Base-by-base conservation (phyloP, 371 early-diverging fungal genomes). In the Apophysomyces trapeziformis region DNA sequence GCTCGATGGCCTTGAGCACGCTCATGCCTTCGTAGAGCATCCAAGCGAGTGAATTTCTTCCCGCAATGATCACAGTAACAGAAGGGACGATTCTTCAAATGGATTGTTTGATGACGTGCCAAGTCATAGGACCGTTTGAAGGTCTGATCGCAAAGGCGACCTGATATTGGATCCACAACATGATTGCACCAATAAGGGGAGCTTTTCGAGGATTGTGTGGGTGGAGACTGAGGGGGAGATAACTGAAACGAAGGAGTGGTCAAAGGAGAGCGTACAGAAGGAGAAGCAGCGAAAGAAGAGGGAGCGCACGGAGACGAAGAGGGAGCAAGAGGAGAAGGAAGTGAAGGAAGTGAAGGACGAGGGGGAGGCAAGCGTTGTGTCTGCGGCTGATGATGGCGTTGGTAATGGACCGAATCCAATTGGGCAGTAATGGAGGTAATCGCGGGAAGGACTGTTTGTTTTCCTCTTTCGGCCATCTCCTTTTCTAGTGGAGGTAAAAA, bases 11-110 rank as follows among this genome's bases (percentile, higher is more conserved):
- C 77, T 58, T 76, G 77, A 6, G 73, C 77, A 26, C 77, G 64
- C 65, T 76, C 77, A 45, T 76, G 77, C 36, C 77, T 70, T 32
- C 77, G 71, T 14, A 76, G 60, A 47, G 77, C 77, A 68, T 76
- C 77, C 71, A 76, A 58, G 5, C 77, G 68, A 16, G 77, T 76
- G 45, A 76, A 76, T 39, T 67, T 66, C 63, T 76, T 76, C 62
- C 73, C 73, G 63, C 77, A 76, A 5, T 71, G 69, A 0, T 65
- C 54, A 56, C 77, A 76, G 57, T 71, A 71, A 26, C 71, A 68
- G 38, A 70, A 73, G 0, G 77, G 77, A 39, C 77, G 58, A 58
- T 76, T 71, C 38, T 76, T 66, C 62, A 73, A 57, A 57, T 76
- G 77, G 7, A 73, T 73, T 1, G 77, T 73, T 60, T 76, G 77